Percentiles rank a stretch among this genome's conserved stretches.
Evolutionary conservation across 2,329 filamentous ascomycete genomes (phyloP).

Genomic region (Aspergillus terreus): DNA sequence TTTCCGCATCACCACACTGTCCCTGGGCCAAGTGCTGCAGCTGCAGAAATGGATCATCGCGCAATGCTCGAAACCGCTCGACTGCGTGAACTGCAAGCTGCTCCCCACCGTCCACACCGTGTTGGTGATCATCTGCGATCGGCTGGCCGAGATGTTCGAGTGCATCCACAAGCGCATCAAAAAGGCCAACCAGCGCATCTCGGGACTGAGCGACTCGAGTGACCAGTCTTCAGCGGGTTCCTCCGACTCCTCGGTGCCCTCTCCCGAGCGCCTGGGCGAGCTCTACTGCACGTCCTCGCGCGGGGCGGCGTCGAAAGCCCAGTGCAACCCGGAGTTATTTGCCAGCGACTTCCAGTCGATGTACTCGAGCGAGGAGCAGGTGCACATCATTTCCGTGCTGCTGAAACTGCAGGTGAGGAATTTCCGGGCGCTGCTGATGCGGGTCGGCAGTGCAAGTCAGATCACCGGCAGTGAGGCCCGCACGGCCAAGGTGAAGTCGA

Average conservation of each 20-base stretch:
- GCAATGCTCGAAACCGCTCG: background rate
- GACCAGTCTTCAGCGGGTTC: background rate
- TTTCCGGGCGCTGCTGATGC: background rate
- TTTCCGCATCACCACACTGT: background rate
- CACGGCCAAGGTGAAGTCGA: background rate
- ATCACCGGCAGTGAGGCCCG: background rate
- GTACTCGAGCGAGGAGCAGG: background rate
- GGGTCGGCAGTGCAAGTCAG: background rate
- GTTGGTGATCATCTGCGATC: background rate
- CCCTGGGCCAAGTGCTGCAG: background rate
- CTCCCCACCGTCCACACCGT: background rate
- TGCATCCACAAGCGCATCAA: background rate
- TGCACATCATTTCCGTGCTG: background rate
- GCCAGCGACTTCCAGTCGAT: background rate
- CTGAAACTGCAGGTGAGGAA: background rate
- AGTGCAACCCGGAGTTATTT: background rate
- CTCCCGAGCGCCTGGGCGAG: background rate
- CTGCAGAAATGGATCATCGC: background rate
- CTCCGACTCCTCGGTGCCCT: background rate
- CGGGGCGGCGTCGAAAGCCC: background rate
- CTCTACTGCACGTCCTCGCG: background rate
- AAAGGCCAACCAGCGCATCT: background rate
- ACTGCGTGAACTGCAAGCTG: background rate
- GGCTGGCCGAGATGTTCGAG: background rate
- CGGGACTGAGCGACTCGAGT: background rate